Conservation (phyloP, 73 alveolate genomes). For the Paramecium primaurelia region DNA sequence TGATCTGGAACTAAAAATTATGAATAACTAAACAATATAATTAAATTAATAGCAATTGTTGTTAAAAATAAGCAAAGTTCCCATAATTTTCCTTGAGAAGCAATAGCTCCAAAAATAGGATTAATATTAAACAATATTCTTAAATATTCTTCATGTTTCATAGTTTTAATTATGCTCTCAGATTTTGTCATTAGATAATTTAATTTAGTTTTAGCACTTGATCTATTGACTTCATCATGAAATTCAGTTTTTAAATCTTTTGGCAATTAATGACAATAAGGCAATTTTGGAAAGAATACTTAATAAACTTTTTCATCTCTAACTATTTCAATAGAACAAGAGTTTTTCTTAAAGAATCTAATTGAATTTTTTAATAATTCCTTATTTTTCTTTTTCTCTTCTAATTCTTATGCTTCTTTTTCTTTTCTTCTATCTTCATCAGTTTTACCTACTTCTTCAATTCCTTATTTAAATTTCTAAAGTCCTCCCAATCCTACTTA, state of each 20-base stretch:
- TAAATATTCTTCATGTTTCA: constrained; percentile 83
- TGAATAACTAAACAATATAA: constrained; percentile 67
- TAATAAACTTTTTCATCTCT: constrained; percentile 39
- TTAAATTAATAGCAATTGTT: constrained; percentile 68
- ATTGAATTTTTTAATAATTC: constrained; percentile 5
- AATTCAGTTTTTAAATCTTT: constrained; percentile 58
- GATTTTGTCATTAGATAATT: constrained; percentile 77
- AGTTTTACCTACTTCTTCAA: not conserved
- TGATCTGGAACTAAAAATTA: constrained; percentile 21
- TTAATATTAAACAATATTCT: constrained; percentile 64
- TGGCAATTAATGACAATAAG: constrained; percentile 48
- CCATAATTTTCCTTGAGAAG: constrained; percentile 76
- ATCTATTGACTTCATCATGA: constrained; percentile 86
- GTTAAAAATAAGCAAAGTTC: constrained; percentile 73
- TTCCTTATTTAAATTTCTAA: not conserved
- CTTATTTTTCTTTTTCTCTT: not conserved
- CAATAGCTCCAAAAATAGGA: constrained; percentile 66
- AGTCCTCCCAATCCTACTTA: constrained; percentile 73
- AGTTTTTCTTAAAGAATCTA: constrained; percentile 55
- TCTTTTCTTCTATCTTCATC: constrained; percentile 32
- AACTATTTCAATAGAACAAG: constrained; percentile 52
- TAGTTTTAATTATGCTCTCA: constrained; percentile 86
- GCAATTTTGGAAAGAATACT: constrained; percentile 50
- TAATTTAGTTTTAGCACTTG: constrained; percentile 68
- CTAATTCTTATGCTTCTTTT: not conserved